phyloP scores from a whole-genome alignment of 2,329 filamentous ascomycete species.

The Orbilia oligospora region DNA sequence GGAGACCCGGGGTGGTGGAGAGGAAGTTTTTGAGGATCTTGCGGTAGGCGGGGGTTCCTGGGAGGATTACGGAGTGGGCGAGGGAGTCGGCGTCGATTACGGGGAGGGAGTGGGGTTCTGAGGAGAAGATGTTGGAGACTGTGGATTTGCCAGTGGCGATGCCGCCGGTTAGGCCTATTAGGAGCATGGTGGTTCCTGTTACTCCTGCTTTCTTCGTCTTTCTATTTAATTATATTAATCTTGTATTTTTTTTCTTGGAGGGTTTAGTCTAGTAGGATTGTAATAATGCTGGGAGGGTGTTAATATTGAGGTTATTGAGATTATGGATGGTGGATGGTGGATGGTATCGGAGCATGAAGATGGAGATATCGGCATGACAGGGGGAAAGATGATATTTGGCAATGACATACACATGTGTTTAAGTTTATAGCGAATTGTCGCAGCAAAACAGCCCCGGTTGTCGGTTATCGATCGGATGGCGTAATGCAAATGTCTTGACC shows the following conservation, averaged over 20 bases:
- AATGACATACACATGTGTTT: conserved; percentile 1
- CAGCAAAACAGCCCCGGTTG: conserved; percentile 6
- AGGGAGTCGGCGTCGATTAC: conserved; percentile 94
- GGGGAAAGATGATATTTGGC: background rate
- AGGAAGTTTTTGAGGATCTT: conserved; percentile 86
- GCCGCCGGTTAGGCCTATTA: conserved; percentile 95
- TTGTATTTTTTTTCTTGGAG: background rate
- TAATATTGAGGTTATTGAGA: background rate
- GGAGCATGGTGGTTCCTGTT: conserved; percentile 79
- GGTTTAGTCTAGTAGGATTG: background rate
- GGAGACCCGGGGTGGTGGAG: conserved; percentile 85
- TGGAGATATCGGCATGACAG: background rate
- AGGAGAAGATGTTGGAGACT: conserved; percentile 84
- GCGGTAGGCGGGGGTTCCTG: conserved; percentile 85
- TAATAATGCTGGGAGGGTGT: no score
- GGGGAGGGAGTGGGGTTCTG: conserved; percentile 85
- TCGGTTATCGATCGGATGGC: conserved; percentile 32
- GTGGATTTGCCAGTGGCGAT: conserved; percentile 99
- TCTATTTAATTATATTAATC: no score
- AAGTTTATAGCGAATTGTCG: no score
- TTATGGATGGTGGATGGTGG: background rate
- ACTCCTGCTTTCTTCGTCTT: background rate
- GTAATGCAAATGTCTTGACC: conserved; percentile 10
- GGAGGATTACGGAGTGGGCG: conserved; percentile 93
- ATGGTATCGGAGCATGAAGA: background rate